These are phyloP conservation scores for Mucor indicus DNA, from an alignment of 371 early-diverging fungal genomes.

Conservation along the genomic window DNA sequence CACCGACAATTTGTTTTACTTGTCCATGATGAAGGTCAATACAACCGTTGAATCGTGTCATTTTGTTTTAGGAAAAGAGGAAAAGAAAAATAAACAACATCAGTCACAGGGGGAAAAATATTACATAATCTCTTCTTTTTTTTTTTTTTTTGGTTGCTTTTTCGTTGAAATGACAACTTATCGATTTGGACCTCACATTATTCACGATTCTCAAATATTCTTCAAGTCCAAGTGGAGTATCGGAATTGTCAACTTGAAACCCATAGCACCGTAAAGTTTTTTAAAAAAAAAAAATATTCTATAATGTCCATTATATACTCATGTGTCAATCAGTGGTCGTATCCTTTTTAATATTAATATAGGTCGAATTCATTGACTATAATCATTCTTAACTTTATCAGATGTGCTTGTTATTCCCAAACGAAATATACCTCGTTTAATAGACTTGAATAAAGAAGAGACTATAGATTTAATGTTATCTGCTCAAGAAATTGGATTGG, in stretches of 20 bases:
- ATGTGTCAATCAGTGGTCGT: background rate
- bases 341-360: too few species aligned
- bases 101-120: background rate
- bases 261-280: constrained; percentile 66
- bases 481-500: constrained; percentile 73
- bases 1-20: constrained; percentile 98
- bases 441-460: constrained; percentile 76
- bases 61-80: constrained; percentile 4
- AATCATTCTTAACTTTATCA: constrained; percentile 15
- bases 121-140: background rate
- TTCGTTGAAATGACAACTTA: constrained; percentile 8
- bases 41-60: constrained; percentile 88
- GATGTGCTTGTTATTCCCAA: constrained; percentile 84
- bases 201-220: constrained; percentile 71
- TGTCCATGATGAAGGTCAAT: constrained; percentile 95
- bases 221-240: constrained; percentile 63
- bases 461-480: constrained; percentile 73
- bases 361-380: background rate
- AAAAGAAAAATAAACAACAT: constrained; percentile 3
- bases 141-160: background rate
- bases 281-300: background rate
- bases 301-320: background rate
- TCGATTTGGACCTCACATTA: constrained; percentile 64
- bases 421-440: constrained; percentile 65
- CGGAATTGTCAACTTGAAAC: constrained; percentile 89